These are phyloP conservation scores for Chlamydomonas sp. DNA, from an alignment of 139 green algal species.

Conservation along the genomic window DNA sequence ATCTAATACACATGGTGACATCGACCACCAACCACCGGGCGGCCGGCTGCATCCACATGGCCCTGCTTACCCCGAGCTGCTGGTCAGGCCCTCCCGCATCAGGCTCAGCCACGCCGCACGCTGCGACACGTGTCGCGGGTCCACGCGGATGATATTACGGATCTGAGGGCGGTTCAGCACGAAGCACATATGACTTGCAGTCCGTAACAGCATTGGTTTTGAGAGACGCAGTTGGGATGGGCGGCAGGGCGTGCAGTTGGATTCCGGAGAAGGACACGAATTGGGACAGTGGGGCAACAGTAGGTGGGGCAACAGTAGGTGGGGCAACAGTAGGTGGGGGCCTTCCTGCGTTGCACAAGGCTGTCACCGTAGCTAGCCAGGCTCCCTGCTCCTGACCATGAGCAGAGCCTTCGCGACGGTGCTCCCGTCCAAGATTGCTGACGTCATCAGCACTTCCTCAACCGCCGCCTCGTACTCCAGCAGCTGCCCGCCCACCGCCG, in stretches of 20 bases:
- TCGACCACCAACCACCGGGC: background rate
- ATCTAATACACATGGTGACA: background rate
- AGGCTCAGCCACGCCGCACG: background rate
- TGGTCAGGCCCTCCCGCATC: slow-evolving; percentile 18
- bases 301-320: too few relatives aligned
- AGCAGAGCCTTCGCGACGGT: slow-evolving; percentile 5
- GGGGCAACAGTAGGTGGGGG: too few relatives aligned
- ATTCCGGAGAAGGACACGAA: too few relatives aligned
- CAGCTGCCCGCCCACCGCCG: background rate
- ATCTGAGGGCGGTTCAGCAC: background rate
- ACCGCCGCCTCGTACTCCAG: slow-evolving; percentile 1
- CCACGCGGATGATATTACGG: slow-evolving; percentile 9
- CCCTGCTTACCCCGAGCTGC: slow-evolving; percentile 5
- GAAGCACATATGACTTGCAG: background rate
- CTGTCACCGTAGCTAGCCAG: background rate
- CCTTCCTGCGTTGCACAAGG: background rate
- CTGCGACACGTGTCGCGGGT: background rate
- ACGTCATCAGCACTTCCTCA: slow-evolving; percentile 12
- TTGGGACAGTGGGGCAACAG: too few relatives aligned
- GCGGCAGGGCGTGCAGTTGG: background rate
- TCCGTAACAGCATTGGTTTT: background rate
- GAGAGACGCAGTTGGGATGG: background rate
- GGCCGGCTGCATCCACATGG: background rate
- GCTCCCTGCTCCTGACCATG: background rate
- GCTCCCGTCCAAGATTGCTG: slow-evolving; percentile 3